These are phyloP conservation scores for Cordyceps cateniannulata DNA, from an alignment of 2,329 filamentous ascomycete genomes.

Conservation along the genomic window DNA sequence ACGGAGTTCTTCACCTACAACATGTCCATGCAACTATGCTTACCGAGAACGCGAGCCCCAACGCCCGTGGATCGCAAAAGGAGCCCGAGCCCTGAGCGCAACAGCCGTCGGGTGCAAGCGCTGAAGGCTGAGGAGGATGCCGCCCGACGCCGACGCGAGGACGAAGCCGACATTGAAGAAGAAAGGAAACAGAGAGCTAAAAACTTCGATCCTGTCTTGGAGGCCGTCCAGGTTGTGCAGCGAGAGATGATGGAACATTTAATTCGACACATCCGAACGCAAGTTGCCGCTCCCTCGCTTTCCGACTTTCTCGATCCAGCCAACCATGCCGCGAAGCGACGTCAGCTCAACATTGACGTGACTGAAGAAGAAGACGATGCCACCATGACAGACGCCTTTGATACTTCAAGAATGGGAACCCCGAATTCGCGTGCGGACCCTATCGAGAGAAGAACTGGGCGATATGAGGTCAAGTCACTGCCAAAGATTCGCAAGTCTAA, in stretches of 20 bases:
- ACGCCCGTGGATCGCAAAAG: conserved; percentile 24
- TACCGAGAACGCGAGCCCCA: conserved; percentile 24
- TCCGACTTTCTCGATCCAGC: conserved; percentile 77
- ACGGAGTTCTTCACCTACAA: conserved; percentile 83
- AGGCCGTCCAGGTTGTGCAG: conserved; percentile 72
- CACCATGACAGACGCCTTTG: conserved; percentile 51
- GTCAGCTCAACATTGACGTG: conserved; percentile 70
- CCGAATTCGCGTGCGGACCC: conserved; percentile 57
- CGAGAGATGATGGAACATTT: conserved; percentile 81
- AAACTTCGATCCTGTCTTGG: conserved; percentile 82
- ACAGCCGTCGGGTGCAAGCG: conserved; percentile 15
- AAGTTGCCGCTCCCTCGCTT: conserved; percentile 75
- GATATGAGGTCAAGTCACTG: conserved; percentile 53
- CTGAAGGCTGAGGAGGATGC: conserved; percentile 56
- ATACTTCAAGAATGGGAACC: conserved; percentile 57
- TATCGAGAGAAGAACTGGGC: conserved; percentile 53
- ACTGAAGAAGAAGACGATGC: conserved; percentile 53
- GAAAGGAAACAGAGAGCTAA: conserved; percentile 84
- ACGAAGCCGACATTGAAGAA: conserved; percentile 77
- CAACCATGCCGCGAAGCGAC: conserved; percentile 72
- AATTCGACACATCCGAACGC: conserved; percentile 79
- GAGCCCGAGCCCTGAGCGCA: conserved; percentile 30
- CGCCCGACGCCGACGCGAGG: conserved; percentile 60
- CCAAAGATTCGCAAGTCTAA: conserved; percentile 70
- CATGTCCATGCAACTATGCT: conserved; percentile 79